Percentiles rank a stretch among this genome's conserved stretches.
These are phyloP conservation scores for Platanthera zijinensis DNA, from an alignment of 106 monocot genomes.

Conservation along the genomic window DNA sequence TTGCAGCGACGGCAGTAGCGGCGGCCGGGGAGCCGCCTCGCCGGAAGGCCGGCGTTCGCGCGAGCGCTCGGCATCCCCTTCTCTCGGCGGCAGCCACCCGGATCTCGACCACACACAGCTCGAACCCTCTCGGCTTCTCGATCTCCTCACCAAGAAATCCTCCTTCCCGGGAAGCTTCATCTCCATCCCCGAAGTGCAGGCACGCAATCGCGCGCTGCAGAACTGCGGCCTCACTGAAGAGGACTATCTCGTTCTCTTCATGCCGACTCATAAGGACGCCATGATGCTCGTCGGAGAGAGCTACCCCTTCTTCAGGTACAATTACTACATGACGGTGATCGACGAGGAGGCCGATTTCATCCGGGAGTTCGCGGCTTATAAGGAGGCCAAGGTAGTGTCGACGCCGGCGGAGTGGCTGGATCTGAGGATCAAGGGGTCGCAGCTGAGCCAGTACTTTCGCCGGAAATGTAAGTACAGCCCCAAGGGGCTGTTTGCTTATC, in stretches of 20 bases:
- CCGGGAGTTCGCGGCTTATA: constrained; percentile 53
- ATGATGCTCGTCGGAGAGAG: constrained; percentile 70
- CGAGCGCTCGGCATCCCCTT: constrained; percentile 8
- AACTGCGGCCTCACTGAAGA: constrained; percentile 49
- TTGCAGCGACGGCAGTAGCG: neutral
- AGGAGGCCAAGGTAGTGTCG: constrained; percentile 44
- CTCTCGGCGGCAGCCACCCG: constrained; percentile 24
- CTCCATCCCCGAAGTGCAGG: constrained; percentile 60
- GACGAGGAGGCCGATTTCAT: constrained; percentile 34
- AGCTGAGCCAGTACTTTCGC: constrained; percentile 63
- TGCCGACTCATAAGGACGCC: constrained; percentile 30
- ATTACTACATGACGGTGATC: constrained; percentile 45
- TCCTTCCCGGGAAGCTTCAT: constrained; percentile 54
- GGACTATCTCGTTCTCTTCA: constrained; percentile 49
- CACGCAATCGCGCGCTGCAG: constrained; percentile 32
- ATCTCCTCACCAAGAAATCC: constrained; percentile 51
- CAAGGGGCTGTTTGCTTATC: constrained; percentile 55
- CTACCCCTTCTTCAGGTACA: constrained; percentile 55
- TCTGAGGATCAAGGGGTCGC: constrained; percentile 60
- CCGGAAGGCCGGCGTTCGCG: neutral
- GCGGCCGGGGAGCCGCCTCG: constrained; percentile 1
- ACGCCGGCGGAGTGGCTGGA: constrained; percentile 63
- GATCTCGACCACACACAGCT: constrained; percentile 34
- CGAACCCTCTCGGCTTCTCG: constrained; percentile 49
- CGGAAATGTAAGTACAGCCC: constrained; percentile 58